A percentile compares a stretch with the other conserved stretches of the same genome.
These are phyloP conservation scores for Nannochloris sp. DNA, from an alignment of 139 green algal species.

Conservation along the genomic window DNA sequence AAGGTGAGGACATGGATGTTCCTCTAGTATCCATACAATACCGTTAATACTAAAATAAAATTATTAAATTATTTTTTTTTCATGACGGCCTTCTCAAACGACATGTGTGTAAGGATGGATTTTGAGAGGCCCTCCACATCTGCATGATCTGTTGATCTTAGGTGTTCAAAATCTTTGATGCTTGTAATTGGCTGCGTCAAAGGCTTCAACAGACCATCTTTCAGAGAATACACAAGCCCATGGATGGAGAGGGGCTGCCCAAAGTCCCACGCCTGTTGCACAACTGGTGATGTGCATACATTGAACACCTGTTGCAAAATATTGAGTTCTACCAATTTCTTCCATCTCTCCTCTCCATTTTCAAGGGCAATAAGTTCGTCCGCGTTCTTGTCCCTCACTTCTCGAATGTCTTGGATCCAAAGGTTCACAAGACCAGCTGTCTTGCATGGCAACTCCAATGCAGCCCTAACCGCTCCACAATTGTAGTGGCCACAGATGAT, in stretches of 20 bases:
- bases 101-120: not conserved
- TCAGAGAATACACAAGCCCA: constrained; percentile 52
- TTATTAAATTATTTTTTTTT: not conserved
- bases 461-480: constrained; percentile 60
- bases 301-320: constrained; percentile 61
- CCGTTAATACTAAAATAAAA: not conserved
- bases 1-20: constrained; percentile 77
- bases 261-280: constrained; percentile 62
- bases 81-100: not conserved
- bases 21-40: constrained; percentile 73
- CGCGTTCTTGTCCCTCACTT: constrained; percentile 27
- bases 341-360: constrained; percentile 20
- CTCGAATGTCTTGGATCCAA: constrained; percentile 63
- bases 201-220: constrained; percentile 36
- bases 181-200: constrained; percentile 24
- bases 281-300: constrained; percentile 55
- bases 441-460: constrained; percentile 46
- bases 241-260: constrained; percentile 62
- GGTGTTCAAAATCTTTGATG: constrained; percentile 16
- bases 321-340: constrained; percentile 44
- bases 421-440: constrained; percentile 60
- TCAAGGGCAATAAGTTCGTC: constrained; percentile 26
- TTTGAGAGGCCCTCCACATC: not conserved
- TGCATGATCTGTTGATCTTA: not conserved
- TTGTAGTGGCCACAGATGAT: constrained; percentile 76